Base-by-base conservation (phyloP, 257 asterid species). In the Fraxinus cuspidata region DNA sequence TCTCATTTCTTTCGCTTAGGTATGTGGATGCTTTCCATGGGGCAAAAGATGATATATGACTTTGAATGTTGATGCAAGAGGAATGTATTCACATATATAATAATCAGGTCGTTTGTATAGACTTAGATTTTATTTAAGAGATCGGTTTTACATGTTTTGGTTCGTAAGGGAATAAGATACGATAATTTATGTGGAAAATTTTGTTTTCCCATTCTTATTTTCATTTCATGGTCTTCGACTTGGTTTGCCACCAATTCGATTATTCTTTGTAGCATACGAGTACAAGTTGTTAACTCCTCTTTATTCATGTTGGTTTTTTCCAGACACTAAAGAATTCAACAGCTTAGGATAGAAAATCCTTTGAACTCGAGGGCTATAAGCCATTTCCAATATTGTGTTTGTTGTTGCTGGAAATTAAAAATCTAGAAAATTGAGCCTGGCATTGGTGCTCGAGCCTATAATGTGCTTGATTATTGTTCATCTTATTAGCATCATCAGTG, bases 1-100 rank as follows among this genome's bases (percentile, higher is more conserved):
- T n/a, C n/a, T 12, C 21, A 9, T 7, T 40, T 79, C 8, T 68
- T 80, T 84, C 15, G 42, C 66, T 4, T 84, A 90, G 96, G 73
- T 88, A 49, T 90, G 96, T 77, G 70, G 83, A 67, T 90, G 93
- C 89, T 87, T 88, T 15, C 84, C 90, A 5, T 88, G 93, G 91
- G 69, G 85, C 60, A 81, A 84, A 73, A 76, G 87, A 79, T 87
- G 76, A 87, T 74, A 56, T 68, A 15, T 19, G 13, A 16, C 16
- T 35, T 37, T 23, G 37, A 15, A 23, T 53, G 64, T 63, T 53
- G 44, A 42, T 32, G 74, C 63, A 32, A 7, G 79, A 73, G 42
- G 42, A 35, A 18, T 60, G 34, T 51, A 70, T 49, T 28, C 53
- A 16, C 16, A n/a, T 40, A 1, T 35, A 34, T 16, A 1, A 35